Evolutionary conservation across 352 stramenopile genomes (phyloP).

Genomic region (Phytophthora podocarpi): DNA sequence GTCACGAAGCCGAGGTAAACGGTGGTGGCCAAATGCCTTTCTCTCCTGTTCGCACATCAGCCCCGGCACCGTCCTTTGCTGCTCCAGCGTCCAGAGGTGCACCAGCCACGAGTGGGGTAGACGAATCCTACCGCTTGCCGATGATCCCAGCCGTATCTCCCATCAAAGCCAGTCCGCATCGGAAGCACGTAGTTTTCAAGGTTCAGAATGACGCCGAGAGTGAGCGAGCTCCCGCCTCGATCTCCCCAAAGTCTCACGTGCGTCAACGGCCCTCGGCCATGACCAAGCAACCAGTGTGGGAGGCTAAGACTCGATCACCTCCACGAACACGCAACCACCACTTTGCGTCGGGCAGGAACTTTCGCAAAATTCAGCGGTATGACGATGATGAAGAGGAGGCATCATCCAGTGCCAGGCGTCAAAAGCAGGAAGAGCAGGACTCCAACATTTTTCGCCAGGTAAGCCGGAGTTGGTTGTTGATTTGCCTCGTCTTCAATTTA

Average conservation of each 20-base stretch:
- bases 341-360: slow-evolving; percentile 23
- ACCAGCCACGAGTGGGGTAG: too few relatives aligned
- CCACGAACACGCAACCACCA: slow-evolving; percentile 43
- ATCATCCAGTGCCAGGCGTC: slow-evolving; percentile 4
- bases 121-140: slow-evolving; percentile 28
- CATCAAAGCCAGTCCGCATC: slow-evolving; percentile 50
- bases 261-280: slow-evolving; percentile 17
- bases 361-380: slow-evolving; percentile 23
- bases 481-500: too few relatives aligned
- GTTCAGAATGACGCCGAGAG: slow-evolving; percentile 16
- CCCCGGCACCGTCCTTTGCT: too few relatives aligned
- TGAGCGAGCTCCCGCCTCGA: background rate
- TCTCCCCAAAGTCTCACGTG: slow-evolving; percentile 12
- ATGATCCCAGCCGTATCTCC: slow-evolving; percentile 57
- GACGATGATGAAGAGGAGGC: slow-evolving; percentile 29
- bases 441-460: slow-evolving; percentile 25
- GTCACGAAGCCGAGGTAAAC: background rate
- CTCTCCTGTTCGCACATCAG: slow-evolving; percentile 29
- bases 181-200: slow-evolving; percentile 49
- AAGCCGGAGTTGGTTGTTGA: background rate
- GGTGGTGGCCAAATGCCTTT: slow-evolving; percentile 16
- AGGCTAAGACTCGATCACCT: slow-evolving; percentile 35
- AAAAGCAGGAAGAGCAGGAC: slow-evolving; percentile 16
- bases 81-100: background rate
- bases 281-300: slow-evolving; percentile 27